phyloP scores from a whole-genome alignment of 225 moss, liverwort and hornwort genomes.

The Physcomitrellopsis africana region DNA sequence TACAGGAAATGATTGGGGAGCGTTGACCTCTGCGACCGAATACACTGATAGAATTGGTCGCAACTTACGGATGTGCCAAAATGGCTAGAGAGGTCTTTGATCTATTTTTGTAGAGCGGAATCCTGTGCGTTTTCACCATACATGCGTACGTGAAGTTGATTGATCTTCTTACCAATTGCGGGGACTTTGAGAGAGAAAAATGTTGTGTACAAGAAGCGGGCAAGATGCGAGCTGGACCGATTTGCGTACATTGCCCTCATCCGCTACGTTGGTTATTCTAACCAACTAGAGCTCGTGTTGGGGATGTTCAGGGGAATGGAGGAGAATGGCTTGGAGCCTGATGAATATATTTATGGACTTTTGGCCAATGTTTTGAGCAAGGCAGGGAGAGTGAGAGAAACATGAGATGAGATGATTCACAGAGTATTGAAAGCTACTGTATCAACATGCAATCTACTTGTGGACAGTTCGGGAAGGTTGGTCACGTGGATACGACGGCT shows the following conservation, averaged over 20 bases:
- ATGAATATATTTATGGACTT: conserved; percentile 22
- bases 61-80: conserved; percentile 38
- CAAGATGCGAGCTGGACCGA: conserved; percentile 36
- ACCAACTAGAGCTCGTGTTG: conserved; percentile 1
- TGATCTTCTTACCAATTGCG: no score
- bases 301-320: conserved; percentile 3
- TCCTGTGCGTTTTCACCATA: conserved; percentile 43
- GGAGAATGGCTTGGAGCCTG: background rate
- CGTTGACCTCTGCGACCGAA: conserved; percentile 42
- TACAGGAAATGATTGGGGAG: conserved; percentile 43
- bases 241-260: conserved; percentile 51
- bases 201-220: conserved; percentile 41
- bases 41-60: conserved; percentile 45
- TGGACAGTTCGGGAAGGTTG: no score
- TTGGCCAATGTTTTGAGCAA: conserved; percentile 34
- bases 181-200: no score
- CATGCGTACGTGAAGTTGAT: conserved; percentile 47
- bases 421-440: conserved; percentile 8
- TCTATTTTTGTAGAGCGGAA: conserved; percentile 34
- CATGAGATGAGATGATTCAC: conserved; percentile 27
- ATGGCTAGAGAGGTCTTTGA: conserved; percentile 38
- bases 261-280: conserved; percentile 20
- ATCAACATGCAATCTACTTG: no score
- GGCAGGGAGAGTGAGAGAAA: conserved; percentile 41
- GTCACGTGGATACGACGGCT: no score